Base-by-base conservation (phyloP, 441 rosid genomes). In the Gossypium aridum region DNA sequence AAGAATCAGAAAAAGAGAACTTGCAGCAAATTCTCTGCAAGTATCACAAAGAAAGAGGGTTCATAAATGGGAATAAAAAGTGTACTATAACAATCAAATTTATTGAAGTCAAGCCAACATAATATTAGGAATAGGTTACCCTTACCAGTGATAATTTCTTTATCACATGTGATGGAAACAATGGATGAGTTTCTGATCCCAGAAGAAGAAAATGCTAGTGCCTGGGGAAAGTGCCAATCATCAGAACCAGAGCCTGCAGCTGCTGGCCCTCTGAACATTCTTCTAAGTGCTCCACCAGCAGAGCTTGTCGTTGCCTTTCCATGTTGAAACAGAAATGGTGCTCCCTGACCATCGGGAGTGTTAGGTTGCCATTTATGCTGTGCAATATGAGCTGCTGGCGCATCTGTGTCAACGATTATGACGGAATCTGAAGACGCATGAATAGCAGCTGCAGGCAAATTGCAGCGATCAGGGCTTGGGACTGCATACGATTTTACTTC, bases 301-400 rank as follows among this genome's bases (percentile, higher is more conserved):
- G 97, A 79, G 80, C 88, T 85, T 66, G 93, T 70, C 47, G 80
- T 71, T 60, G 97, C 81, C 76, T 87, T 96, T 75, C 97, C 98
- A 65, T 92, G 99, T 80, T 92, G 91, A 81, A 96, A 96, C 79
- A 91, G 93, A 83, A 94, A 96, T 70, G 99, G 99, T 39, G 91
- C 80, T 53, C 98, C 98, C 80, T 92, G 94, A 34, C 98, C 97
- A 82, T 94, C 97, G 1, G 98, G 98, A 66, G 98, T 94, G 89
- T 91, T 94, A 63, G 98, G 95, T 83, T 96, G 99, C 99, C 98
- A 96, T 79, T 87, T 94, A 85, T 96, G 99, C 77, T 84, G 87
- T 9, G 91, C 98, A 81, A 96, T 83, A 79, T 85, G 98, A 77
- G 94, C 96, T 76, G 95, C 98, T 74, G 99, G 99, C 62, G 89